These are phyloP conservation scores for Hyparrhenia diplandra DNA, from an alignment of 176 grass and related monocot species.

Conservation along the genomic window DNA sequence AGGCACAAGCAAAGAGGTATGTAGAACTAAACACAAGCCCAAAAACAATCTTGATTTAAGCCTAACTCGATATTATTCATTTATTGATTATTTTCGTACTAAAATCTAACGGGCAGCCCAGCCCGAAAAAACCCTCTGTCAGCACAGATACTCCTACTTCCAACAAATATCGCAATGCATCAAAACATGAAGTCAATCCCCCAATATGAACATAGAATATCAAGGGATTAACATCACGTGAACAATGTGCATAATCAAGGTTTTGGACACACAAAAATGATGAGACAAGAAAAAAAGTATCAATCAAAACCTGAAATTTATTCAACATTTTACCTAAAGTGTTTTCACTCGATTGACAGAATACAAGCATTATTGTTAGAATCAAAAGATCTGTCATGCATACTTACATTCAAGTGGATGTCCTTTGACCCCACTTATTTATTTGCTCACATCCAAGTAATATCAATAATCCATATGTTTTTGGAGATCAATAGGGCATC, in stretches of 20 bases:
- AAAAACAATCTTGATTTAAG: no score
- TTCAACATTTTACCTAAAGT: not conserved
- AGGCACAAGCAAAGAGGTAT: no score
- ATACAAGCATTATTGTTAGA: not conserved
- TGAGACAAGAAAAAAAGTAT: not conserved
- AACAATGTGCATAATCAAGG: not conserved
- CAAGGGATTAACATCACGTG: not conserved
- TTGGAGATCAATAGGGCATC: not conserved
- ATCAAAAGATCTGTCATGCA: not conserved
- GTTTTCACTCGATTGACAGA: not conserved
- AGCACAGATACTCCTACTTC: not conserved
- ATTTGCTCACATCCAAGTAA: no score
- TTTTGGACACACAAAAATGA: not conserved
- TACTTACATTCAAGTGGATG: not conserved
- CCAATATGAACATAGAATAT: not conserved
- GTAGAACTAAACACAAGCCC: no score
- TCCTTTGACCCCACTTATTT: not conserved
- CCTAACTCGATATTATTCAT: no score
- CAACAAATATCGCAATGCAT: not conserved
- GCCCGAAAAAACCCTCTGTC: not conserved
- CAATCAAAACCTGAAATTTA: not conserved
- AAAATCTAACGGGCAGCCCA: no score
- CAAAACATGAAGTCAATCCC: not conserved
- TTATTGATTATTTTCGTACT: no score
- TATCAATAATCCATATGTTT: no score